phyloP scores from a whole-genome alignment of 805 yeast species.

The Helenozyma rhizophorensis region DNA sequence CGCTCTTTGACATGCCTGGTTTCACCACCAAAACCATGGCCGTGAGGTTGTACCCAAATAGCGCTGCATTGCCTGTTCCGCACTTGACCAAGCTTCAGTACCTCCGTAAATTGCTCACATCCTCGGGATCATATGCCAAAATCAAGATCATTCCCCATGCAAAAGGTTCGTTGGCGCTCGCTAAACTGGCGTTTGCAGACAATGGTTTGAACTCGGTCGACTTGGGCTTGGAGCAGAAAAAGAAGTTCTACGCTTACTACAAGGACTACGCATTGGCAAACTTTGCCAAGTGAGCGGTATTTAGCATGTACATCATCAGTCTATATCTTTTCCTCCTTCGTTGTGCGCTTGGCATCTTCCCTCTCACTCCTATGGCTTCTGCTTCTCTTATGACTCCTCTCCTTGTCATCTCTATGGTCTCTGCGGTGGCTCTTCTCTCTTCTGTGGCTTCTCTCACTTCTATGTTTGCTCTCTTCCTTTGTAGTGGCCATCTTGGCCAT shows the following conservation, averaged over 20 bases:
- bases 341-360: background rate
- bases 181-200: conserved; percentile 27
- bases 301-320: too few relatives aligned
- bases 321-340: background rate
- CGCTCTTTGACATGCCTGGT: conserved; percentile 10
- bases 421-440: conserved; percentile 4
- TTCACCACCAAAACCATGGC: conserved; percentile 33
- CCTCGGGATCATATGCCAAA: conserved; percentile 19
- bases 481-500: conserved; percentile 33
- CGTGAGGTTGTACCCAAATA: conserved; percentile 34
- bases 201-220: conserved; percentile 30
- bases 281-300: background rate
- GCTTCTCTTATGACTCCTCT: too few relatives aligned
- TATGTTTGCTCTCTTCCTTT: conserved; percentile 2
- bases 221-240: conserved; percentile 27
- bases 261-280: conserved; percentile 5
- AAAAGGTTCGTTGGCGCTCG: conserved; percentile 13
- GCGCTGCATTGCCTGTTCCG: conserved; percentile 36
- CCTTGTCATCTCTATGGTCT: conserved; percentile 1
- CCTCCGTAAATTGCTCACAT: conserved; percentile 20
- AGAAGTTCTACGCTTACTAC: conserved; percentile 21
- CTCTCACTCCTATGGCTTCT: background rate
- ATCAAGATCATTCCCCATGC: conserved; percentile 24
- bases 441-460: conserved; percentile 3
- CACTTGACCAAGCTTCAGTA: conserved; percentile 17